phyloP scores from a whole-genome alignment of 495 filamentous ascomycete species.

The Lepidopterella palustris region DNA sequence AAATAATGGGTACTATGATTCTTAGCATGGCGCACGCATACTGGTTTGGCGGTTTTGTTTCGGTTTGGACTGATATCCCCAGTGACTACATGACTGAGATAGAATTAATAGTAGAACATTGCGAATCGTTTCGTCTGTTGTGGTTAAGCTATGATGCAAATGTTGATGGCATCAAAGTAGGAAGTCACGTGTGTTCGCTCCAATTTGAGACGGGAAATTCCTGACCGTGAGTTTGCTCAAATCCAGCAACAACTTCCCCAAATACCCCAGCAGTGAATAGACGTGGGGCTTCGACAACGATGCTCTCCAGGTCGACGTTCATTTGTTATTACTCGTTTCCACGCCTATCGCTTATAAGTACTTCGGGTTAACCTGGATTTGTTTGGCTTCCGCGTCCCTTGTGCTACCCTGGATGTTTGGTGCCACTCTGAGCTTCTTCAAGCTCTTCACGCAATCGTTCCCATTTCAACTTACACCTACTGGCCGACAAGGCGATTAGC shows the following conservation, averaged over 20 bases:
- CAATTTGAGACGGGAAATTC: background rate
- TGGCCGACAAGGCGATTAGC: background rate
- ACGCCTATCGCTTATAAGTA: background rate
- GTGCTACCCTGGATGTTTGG: background rate
- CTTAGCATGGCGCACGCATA: constrained; percentile 11
- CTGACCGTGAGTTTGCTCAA: background rate
- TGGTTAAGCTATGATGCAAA: background rate
- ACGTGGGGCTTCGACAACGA: no score
- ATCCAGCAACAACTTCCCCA: no score
- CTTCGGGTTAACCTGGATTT: background rate
- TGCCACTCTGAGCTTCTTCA: background rate
- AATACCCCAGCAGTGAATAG: no score
- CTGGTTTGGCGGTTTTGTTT: background rate
- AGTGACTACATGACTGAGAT: background rate
- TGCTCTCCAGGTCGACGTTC: no score
- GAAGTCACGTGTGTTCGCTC: background rate
- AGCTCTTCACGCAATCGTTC: background rate
- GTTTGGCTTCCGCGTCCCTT: background rate
- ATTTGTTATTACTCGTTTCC: no score
- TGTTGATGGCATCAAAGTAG: background rate
- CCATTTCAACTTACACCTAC: background rate
- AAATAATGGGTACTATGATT: constrained; percentile 25
- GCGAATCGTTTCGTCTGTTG: background rate
- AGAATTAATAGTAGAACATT: background rate
- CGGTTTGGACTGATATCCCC: background rate